A percentile compares a stretch with the other conserved stretches of the same genome.
These are phyloP conservation scores for Solanum lignicaule DNA, from an alignment of 257 asterid genomes.

Conservation along the genomic window DNA sequence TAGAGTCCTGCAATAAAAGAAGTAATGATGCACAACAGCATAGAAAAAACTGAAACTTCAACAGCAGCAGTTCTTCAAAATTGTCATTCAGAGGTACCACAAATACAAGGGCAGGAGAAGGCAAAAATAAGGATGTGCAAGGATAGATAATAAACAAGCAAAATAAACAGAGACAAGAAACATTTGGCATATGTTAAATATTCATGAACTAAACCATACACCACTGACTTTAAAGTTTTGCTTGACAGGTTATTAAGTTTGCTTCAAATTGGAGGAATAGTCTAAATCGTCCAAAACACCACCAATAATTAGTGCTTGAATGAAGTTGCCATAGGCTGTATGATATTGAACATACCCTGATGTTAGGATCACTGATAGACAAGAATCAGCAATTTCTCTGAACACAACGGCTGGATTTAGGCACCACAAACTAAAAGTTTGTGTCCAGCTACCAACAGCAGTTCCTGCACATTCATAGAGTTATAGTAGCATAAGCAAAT, in stretches of 20 bases:
- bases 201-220: neutral
- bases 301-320: neutral
- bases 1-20: constrained; percentile 49
- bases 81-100: neutral
- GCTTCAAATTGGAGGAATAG: neutral
- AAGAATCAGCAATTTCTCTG: constrained; percentile 65
- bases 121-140: neutral
- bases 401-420: constrained; percentile 91
- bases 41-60: neutral
- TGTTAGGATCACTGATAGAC: constrained; percentile 88
- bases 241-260: neutral
- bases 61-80: neutral
- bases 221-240: neutral
- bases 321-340: neutral
- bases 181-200: neutral
- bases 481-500: constrained; percentile 1
- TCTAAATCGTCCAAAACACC: neutral
- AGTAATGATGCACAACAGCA: neutral
- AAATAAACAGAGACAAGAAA: neutral
- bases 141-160: neutral
- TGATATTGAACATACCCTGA: constrained; percentile 62
- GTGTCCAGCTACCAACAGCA: constrained; percentile 47
- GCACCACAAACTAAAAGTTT: constrained; percentile 79
- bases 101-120: neutral
- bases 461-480: constrained; percentile 11